Conservation (phyloP, 345 rosid species). For the Aquilaria yunnanensis region DNA sequence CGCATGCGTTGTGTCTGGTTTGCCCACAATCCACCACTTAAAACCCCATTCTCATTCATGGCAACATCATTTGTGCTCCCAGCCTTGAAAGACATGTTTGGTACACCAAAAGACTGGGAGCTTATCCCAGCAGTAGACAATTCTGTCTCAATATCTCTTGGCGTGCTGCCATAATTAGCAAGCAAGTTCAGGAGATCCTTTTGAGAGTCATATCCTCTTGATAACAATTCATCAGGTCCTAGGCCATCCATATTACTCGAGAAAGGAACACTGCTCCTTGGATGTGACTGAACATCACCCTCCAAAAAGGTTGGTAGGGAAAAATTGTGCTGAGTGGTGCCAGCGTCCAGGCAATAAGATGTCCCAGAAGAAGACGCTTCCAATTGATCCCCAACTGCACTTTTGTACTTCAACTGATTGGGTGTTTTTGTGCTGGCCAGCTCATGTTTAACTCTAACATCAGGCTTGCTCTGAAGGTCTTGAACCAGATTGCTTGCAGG, state of each 20-base stretch:
- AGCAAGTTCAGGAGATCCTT: conserved; percentile 88
- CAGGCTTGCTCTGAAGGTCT: conserved; percentile 43
- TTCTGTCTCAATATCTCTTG: conserved; percentile 77
- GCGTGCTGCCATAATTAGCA: conserved; percentile 56
- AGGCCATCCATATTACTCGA: conserved; percentile 28
- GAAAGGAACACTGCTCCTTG: conserved; percentile 33
- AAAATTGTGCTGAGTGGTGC: conserved; percentile 41
- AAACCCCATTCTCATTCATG: conserved; percentile 36
- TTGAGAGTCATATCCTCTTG: conserved; percentile 56
- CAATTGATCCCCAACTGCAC: conserved; percentile 45
- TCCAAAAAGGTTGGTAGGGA: conserved; percentile 39
- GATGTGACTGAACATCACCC: conserved; percentile 44
- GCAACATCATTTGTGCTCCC: conserved; percentile 40
- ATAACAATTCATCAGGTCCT: conserved; percentile 32
- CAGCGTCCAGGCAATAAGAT: conserved; percentile 50
- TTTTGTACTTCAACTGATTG: conserved; percentile 35
- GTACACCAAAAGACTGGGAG: conserved; percentile 60
- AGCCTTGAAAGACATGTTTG: conserved; percentile 39
- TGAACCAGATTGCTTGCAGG: conserved; percentile 18
- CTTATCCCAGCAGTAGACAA: conserved; percentile 15
- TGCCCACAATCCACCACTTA: conserved; percentile 42
- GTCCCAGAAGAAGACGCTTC: conserved; percentile 74
- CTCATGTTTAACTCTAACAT: conserved; percentile 54
- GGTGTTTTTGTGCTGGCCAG: conserved; percentile 44
- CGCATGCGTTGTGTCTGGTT: conserved; percentile 49